Evolutionary conservation across 2,329 filamentous ascomycete genomes (phyloP), one percentile per base, ranked within the genome.

Genomic region (Aspergillus fischeri): DNA sequence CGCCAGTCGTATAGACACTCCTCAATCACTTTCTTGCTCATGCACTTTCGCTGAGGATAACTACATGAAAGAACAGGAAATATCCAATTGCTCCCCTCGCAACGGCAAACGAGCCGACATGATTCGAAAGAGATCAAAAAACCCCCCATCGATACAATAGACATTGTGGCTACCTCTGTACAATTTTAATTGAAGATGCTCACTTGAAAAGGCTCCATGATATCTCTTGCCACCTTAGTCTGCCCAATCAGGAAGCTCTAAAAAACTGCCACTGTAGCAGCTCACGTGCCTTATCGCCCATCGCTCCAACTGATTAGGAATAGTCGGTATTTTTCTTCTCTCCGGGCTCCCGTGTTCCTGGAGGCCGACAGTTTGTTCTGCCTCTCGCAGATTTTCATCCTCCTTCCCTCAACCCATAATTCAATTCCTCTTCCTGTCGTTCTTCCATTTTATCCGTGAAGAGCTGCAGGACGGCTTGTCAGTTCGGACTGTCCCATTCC

Each of bases 401-500:
- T 56, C 55, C 60, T 59, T 58, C 62, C 53, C 52, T 55, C 51
- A 52, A 42, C 51, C 51, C 42, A 53, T 45, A 55, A 42, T 50
- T 52, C 56, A 55, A 42, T 50, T 51, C 56, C 61, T 51, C 58
- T 64, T 67, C 63, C 54, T 52, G 50, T 49, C 57, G 62, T 55
- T 53, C 54, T 47, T 60, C 48, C 47, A 49, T 55, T 58, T 54
- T 44, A 56, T 49, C 49, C 50, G 62, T 57, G 56, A 61, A 71
- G 61, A 64, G 65, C 64, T 70, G 65, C 64, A 63, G 67, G 63
- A 63, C 62, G 63, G 60, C 64, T 65, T 60, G 52, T 55, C 53
- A 62, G 53, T 54, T 51, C 53, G 57, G 53, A 60, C 58, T 59
- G 56, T 49, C 52, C 28, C 41, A 35, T 51, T 55, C 54, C 49